Evolutionary conservation across 352 stramenopile species (phyloP).

Genomic region (Globisporangium parvum): DNA sequence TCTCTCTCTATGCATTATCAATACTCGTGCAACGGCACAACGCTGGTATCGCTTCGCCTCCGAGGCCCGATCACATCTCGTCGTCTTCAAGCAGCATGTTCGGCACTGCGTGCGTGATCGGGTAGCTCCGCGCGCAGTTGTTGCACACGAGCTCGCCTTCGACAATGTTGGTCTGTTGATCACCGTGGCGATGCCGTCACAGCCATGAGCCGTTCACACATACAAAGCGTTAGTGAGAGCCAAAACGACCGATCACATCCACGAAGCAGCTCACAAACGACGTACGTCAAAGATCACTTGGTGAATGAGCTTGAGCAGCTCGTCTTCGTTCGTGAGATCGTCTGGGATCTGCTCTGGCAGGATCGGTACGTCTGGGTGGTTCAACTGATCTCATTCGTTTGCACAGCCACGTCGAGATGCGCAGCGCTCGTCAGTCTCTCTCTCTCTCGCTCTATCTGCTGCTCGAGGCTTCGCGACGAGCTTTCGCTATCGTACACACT

Average conservation of each 20-base stretch:
- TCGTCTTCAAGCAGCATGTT: conserved; percentile 87
- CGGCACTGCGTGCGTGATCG: conserved; percentile 70
- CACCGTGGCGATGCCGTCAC: not conserved
- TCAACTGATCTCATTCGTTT: conserved; percentile 33
- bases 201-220: not conserved
- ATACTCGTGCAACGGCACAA: not conserved
- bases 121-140: conserved; percentile 77
- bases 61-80: conserved; percentile 38
- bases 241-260: not conserved
- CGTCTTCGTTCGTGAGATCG: conserved; percentile 51
- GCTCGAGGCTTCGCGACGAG: not conserved
- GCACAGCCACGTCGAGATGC: not conserved
- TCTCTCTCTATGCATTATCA: not conserved
- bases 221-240: not conserved
- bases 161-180: conserved; percentile 72
- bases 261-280: conserved; percentile 13
- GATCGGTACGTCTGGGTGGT: conserved; percentile 70
- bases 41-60: not conserved
- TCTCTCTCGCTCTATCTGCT: too few relatives aligned
- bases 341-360: conserved; percentile 58
- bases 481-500: not conserved
- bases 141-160: conserved; percentile 82
- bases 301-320: conserved; percentile 72
- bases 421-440: not conserved
- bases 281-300: conserved; percentile 78